Conservation (phyloP, 352 stramenopile genomes). For the Globisporangium viniferum region DNA sequence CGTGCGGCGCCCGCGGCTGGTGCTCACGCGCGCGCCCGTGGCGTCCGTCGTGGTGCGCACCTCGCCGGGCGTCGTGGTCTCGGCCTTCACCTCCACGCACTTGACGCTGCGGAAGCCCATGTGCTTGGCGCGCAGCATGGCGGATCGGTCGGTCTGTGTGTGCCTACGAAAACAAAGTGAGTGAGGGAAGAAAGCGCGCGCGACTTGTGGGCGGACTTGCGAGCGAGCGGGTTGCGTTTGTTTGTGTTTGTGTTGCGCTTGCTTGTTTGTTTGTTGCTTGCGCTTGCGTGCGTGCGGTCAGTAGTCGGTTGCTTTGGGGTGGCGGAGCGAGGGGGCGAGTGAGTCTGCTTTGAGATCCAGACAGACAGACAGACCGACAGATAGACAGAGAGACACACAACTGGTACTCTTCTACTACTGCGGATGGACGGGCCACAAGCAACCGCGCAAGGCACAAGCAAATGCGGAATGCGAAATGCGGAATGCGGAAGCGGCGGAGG, state of each 20-base stretch:
- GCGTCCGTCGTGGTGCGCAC: conserved; percentile 71
- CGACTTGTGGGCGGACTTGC: background rate
- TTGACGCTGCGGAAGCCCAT: conserved; percentile 82
- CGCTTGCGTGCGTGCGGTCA: conserved; percentile 5
- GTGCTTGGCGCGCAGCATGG: conserved; percentile 72
- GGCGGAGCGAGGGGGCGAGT: conserved; percentile 2
- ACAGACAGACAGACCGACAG: background rate
- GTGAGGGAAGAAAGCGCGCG: background rate
- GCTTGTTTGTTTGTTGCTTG: background rate
- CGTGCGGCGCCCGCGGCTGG: conserved; percentile 57
- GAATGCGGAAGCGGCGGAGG: background rate
- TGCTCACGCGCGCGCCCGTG: conserved; percentile 53
- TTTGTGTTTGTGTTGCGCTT: background rate
- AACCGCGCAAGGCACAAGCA: conserved; percentile 3
- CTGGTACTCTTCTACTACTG: background rate
- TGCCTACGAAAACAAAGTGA: background rate
- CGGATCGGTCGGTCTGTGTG: background rate
- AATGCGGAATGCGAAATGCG: background rate
- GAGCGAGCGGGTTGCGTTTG: too few relatives aligned
- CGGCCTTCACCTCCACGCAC: conserved; percentile 82
- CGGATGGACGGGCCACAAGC: conserved; percentile 7
- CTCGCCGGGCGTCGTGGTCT: conserved; percentile 80
- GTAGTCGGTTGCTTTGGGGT: background rate
- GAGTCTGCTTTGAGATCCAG: conserved; percentile 10
- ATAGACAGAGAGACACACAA: background rate